Base-by-base conservation (phyloP, 1,139 yeast genomes). In the Lodderomyces metapsilosis region DNA sequence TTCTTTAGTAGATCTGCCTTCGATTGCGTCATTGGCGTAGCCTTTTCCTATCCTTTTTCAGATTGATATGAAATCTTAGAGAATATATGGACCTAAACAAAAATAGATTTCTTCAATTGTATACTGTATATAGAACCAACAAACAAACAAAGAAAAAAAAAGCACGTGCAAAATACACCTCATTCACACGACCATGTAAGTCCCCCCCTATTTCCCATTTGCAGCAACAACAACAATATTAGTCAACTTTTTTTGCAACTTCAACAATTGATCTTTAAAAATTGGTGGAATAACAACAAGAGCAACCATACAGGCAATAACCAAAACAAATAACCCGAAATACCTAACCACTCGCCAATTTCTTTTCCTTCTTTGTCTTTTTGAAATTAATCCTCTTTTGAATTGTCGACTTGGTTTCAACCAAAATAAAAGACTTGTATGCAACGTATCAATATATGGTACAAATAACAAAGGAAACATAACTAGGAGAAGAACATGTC, bases 391-490 rank as follows among this genome's bases (percentile, higher is more conserved):
- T 2, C 62, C 63, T 9, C 57, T 56, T 3, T 59, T 49, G 40
- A 65, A 57, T 30, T 54, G 56, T 9, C 51, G 53, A 11, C 59
- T 52, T 5, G 69, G 69, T 39, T 53, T 61, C 9, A 64, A 48
- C 75, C 74, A 69, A 44, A 68, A 65, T 13, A 68, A 43, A 63
- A 68, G 61, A 32, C 57, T 44, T 2, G 69, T 56, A 46, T 69
- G 75, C 52, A 61, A 54, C 32, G 54, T 58, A 41, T 68, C 74
- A 38, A 84, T 66, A 48, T 72, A 83, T 0, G 96, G 96, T 3
- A 86, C 58, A 28, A 84, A 62, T 24, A 87, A 59, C 1, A 84
- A 36, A 0, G 95, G 95, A 1, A 78, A 64, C 58, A 87, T 80
- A 3, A 71, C 55, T 44, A 80, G 74, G 37, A 87, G 61, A 11